Evolutionary conservation across 352 stramenopile species (phyloP).

Genomic region (Globisporangium paroecandrum): DNA sequence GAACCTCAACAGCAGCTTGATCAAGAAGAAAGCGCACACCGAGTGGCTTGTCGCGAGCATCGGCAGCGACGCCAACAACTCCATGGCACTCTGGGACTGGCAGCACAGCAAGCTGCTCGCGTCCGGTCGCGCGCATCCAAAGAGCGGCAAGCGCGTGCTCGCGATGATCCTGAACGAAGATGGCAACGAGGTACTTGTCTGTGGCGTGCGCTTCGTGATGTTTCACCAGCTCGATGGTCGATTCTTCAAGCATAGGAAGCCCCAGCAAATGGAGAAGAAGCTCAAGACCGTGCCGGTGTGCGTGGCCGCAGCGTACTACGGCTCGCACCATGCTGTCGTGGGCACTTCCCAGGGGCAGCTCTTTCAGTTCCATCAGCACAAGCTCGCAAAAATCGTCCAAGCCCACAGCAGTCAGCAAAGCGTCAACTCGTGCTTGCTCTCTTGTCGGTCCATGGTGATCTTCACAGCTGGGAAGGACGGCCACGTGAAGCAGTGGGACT

Average conservation of each 20-base stretch:
- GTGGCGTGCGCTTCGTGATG: slow-evolving; percentile 54
- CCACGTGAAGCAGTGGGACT: slow-evolving; percentile 79
- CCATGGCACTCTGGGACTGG: slow-evolving; percentile 84
- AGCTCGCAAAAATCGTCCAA: slow-evolving; percentile 51
- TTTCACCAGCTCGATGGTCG: slow-evolving; percentile 53
- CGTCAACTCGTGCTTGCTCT: slow-evolving; percentile 52
- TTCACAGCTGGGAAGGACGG: slow-evolving; percentile 77
- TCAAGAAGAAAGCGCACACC: slow-evolving; percentile 55
- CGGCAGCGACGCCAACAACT: slow-evolving; percentile 51
- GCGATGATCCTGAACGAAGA: slow-evolving; percentile 68
- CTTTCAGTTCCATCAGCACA: slow-evolving; percentile 64
- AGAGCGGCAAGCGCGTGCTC: slow-evolving; percentile 37
- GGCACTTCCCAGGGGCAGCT: slow-evolving; percentile 62
- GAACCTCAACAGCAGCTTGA: slow-evolving; percentile 38
- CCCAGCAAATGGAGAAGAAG: slow-evolving; percentile 33
- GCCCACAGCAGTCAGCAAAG: slow-evolving; percentile 52
- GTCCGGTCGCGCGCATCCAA: slow-evolving; percentile 42
- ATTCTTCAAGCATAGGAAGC: slow-evolving; percentile 73
- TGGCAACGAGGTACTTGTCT: slow-evolving; percentile 62
- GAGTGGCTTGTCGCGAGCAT: slow-evolving; percentile 61
- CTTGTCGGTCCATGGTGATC: slow-evolving; percentile 71
- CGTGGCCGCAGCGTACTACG: slow-evolving; percentile 55
- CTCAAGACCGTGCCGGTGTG: slow-evolving; percentile 47
- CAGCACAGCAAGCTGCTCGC: slow-evolving; percentile 53
- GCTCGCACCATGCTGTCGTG: slow-evolving; percentile 49